Conservation (phyloP, 2,329 filamentous ascomycete species). For the Cercospora brassicicola region DNA sequence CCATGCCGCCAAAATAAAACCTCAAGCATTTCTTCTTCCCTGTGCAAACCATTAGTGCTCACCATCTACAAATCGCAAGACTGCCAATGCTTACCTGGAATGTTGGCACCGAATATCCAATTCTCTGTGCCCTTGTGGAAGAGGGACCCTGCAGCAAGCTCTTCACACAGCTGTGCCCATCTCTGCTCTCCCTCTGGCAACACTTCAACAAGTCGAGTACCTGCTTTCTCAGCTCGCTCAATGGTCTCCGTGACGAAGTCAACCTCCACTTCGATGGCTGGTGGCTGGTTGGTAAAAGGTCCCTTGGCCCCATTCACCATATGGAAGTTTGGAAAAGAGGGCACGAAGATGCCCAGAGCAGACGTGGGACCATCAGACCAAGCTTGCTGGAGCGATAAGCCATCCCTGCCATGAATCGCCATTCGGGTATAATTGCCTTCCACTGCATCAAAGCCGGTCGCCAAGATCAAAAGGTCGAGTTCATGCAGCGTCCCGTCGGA, state of each 20-base stretch:
- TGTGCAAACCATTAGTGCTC: neutral
- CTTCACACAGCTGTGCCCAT: constrained; percentile 34
- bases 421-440: constrained; percentile 39
- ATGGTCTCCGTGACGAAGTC: constrained; percentile 34
- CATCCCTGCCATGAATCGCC: constrained; percentile 36
- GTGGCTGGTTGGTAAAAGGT: constrained; percentile 44
- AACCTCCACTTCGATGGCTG: constrained; percentile 39
- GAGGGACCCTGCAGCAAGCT: constrained; percentile 29
- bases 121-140: constrained; percentile 33
- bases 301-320: constrained; percentile 44
- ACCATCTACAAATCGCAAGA: neutral
- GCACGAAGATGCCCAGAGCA: constrained; percentile 42
- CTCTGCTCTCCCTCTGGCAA: constrained; percentile 33
- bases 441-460: constrained; percentile 48
- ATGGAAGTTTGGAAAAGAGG: constrained; percentile 44
- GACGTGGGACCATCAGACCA: constrained; percentile 39
- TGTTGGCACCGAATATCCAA: constrained; percentile 38
- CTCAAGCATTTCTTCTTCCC: constrained; percentile 33
- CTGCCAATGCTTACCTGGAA: constrained; percentile 11
- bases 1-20: constrained; percentile 33
- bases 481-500: constrained; percentile 42
- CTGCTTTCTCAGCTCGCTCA: constrained; percentile 24
- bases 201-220: constrained; percentile 32
- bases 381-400: constrained; percentile 34
- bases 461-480: constrained; percentile 49